Evolutionary conservation across 108 stramenopile genomes (phyloP).

Genomic region (Cyclotella cryptica): DNA sequence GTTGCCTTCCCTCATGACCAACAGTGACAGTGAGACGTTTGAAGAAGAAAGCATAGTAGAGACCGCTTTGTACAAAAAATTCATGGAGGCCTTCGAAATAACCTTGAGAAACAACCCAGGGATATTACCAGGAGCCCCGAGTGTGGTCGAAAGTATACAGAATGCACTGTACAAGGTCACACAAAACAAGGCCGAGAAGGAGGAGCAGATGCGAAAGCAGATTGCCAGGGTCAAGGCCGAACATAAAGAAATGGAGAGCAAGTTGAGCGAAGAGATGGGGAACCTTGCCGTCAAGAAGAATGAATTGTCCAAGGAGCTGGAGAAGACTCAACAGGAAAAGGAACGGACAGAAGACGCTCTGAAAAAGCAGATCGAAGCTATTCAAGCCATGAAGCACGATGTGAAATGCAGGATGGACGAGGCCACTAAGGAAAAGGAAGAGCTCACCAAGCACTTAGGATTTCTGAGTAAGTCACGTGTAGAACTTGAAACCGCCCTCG

Average conservation of each 20-base stretch:
- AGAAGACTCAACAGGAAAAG: conserved; percentile 9
- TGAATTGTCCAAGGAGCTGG: conserved; percentile 27
- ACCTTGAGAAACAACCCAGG: conserved; percentile 41
- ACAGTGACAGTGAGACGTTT: conserved; percentile 22
- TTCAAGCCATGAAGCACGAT: conserved; percentile 28
- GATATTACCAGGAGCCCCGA: conserved; percentile 38
- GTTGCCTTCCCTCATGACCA: conserved; percentile 28
- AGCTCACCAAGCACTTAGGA: conserved; percentile 37
- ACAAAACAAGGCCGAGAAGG: conserved; percentile 20
- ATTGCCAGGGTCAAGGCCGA: conserved; percentile 28
- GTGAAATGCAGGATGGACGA: conserved; percentile 23
- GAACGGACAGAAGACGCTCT: conserved; percentile 23
- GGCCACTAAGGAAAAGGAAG: conserved; percentile 32
- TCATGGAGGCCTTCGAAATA: conserved; percentile 43
- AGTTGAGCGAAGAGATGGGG: conserved; percentile 31
- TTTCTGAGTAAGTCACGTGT: conserved; percentile 41
- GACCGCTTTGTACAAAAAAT: conserved; percentile 26
- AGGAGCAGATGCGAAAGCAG: conserved; percentile 27
- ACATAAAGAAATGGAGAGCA: conserved; percentile 23
- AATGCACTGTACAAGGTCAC: conserved; percentile 32
- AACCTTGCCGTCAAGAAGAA: conserved; percentile 15
- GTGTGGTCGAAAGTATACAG: conserved; percentile 33
- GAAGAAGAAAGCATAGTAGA: conserved; percentile 20
- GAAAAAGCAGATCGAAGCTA: conserved; percentile 29
- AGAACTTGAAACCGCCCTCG: conserved; percentile 33